phyloP scores from a whole-genome alignment of 345 rosid species.

The Murraya koenigii region DNA sequence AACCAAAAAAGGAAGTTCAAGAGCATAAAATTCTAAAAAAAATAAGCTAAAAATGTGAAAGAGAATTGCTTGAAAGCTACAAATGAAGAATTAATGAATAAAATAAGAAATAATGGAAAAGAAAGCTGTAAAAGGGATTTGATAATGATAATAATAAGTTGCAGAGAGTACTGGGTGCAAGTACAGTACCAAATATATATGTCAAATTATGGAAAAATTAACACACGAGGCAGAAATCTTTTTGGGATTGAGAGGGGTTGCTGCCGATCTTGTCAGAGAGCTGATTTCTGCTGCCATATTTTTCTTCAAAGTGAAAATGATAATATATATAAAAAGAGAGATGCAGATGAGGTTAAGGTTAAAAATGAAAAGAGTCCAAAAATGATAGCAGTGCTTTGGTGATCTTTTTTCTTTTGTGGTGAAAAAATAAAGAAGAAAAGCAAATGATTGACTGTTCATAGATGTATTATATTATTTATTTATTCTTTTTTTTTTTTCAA shows the following conservation, averaged over 20 bases:
- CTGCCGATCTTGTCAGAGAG: constrained; percentile 28
- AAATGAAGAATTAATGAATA: too few species aligned
- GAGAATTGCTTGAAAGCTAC: background rate
- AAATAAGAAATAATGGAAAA: too few species aligned
- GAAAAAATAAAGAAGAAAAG: background rate
- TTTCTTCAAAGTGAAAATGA: constrained; percentile 17
- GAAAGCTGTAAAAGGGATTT: constrained; percentile 9
- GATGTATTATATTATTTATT: background rate
- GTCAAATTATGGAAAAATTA: constrained; percentile 21
- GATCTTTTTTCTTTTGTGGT: background rate
- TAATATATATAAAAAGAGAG: constrained; percentile 17
- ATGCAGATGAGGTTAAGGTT: constrained; percentile 5
- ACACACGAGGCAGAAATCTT: constrained; percentile 20
- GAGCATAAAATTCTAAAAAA: background rate
- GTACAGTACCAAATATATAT: constrained; percentile 19
- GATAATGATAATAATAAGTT: constrained; percentile 6
- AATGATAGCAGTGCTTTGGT: constrained; percentile 5
- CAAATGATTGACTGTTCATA: background rate
- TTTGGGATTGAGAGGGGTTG: constrained; percentile 14
- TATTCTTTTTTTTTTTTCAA: background rate
- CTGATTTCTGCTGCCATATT: constrained; percentile 6
- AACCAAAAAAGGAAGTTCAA: too few species aligned
- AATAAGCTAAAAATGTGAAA: background rate
- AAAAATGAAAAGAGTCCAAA: constrained; percentile 4
- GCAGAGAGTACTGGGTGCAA: constrained; percentile 26